Percentiles rank a stretch among this genome's conserved stretches.
Conservation (phyloP, 345 rosid species). For the Anacardium occidentale region DNA sequence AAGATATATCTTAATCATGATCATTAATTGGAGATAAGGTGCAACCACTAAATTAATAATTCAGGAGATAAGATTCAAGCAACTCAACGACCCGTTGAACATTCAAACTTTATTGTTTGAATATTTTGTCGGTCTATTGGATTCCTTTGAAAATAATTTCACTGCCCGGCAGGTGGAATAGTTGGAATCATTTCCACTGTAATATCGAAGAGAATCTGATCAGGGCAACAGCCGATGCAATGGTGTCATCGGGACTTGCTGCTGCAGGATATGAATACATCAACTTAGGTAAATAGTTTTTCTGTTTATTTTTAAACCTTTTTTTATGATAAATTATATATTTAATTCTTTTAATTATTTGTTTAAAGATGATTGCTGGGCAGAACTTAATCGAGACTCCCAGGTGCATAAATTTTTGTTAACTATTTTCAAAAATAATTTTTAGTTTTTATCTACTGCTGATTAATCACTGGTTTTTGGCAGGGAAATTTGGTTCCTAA, state of each 20-base stretch:
- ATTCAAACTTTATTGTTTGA: no score
- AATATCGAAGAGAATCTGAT: slow-evolving; percentile 48
- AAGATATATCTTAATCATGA: no score
- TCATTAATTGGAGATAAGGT: no score
- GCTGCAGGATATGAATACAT: slow-evolving; percentile 42
- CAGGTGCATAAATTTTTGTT: slow-evolving; percentile 15
- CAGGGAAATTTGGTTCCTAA: slow-evolving; percentile 48
- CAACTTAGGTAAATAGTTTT: slow-evolving; percentile 27
- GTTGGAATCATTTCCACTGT: slow-evolving; percentile 56
- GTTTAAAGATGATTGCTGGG: slow-evolving; percentile 54
- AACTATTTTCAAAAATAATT: not conserved
- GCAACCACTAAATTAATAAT: no score
- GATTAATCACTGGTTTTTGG: not conserved
- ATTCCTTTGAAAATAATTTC: no score
- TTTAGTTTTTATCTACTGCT: not conserved
- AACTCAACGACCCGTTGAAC: no score
- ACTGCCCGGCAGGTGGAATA: slow-evolving; percentile 46
- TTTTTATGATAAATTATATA: no score
- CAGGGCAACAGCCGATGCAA: slow-evolving; percentile 54
- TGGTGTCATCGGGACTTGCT: slow-evolving; percentile 51
- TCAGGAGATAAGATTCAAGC: no score
- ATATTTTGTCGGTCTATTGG: no score
- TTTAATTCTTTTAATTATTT: not conserved
- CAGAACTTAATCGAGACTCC: slow-evolving; percentile 41
- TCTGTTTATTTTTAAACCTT: not conserved